phyloP scores from a whole-genome alignment of 1,139 yeast species.

The Saccharomycopsis hybrid region DNA sequence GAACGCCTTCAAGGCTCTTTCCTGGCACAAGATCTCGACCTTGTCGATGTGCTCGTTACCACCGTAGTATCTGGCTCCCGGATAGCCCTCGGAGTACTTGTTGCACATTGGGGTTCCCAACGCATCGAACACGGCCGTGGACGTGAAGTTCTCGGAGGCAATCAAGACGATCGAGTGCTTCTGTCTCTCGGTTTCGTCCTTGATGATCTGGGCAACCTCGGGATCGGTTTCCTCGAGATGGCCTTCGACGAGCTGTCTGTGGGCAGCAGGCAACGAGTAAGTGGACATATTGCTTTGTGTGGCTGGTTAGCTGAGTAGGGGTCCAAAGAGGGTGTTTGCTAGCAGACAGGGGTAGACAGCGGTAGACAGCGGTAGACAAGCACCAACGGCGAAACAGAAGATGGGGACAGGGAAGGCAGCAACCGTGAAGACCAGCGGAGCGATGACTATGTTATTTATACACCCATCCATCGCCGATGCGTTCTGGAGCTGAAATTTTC shows the following conservation, averaged over 20 bases:
- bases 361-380: too few species aligned
- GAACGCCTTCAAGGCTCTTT: constrained; percentile 89
- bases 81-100: constrained; percentile 84
- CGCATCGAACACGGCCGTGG: constrained; percentile 93
- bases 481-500: too few species aligned
- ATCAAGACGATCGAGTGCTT: constrained; percentile 89
- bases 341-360: too few species aligned
- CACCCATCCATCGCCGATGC: too few species aligned
- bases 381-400: too few species aligned
- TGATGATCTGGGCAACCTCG: constrained; percentile 73
- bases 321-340: too few species aligned
- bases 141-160: constrained; percentile 96
- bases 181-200: constrained; percentile 89
- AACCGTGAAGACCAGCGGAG: too few species aligned
- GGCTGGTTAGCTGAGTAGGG: too few species aligned
- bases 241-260: constrained; percentile 60
- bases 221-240: constrained; percentile 74
- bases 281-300: too few species aligned
- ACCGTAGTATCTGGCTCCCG: constrained; percentile 85
- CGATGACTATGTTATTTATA: too few species aligned
- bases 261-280: constrained; percentile 63
- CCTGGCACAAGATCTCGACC: constrained; percentile 85
- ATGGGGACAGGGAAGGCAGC: too few species aligned
- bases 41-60: constrained; percentile 93
- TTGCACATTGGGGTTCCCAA: constrained; percentile 96